phyloP scores from a whole-genome alignment of 2,329 filamentous ascomycete species.

The Chaetothyriales sp. region DNA sequence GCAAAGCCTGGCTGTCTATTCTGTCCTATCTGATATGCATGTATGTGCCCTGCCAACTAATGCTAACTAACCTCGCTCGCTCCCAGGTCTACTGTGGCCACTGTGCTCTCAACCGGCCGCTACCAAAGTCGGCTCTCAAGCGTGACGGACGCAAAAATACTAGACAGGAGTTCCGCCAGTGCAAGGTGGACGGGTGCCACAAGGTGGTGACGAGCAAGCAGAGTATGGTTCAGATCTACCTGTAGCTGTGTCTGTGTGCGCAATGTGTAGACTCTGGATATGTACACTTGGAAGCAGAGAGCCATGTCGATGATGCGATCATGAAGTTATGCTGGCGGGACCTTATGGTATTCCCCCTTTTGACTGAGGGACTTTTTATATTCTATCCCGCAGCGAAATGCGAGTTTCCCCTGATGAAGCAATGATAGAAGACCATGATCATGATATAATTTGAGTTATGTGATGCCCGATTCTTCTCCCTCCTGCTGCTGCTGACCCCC shows the following conservation, averaged over 20 bases:
- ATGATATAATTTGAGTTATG: too few species aligned
- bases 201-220: constrained; percentile 25
- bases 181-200: constrained; percentile 29
- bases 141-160: background rate
- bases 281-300: background rate
- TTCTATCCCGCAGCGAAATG: too few species aligned
- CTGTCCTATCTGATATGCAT: too few species aligned
- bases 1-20: constrained; percentile 20
- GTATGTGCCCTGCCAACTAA: background rate
- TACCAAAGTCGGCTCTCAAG: constrained; percentile 10
- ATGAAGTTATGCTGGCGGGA: too few species aligned
- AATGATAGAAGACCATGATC: too few species aligned
- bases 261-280: background rate
- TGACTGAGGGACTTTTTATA: too few species aligned
- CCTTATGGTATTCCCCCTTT: too few species aligned
- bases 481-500: too few species aligned
- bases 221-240: constrained; percentile 33
- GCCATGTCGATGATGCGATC: background rate
- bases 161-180: constrained; percentile 24
- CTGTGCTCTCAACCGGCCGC: constrained; percentile 28
- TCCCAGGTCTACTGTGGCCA: constrained; percentile 34
- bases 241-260: constrained; percentile 20
- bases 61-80: constrained; percentile 1
- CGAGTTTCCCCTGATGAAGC: too few species aligned
- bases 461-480: too few species aligned